Percentiles rank a stretch among this genome's conserved stretches.
phyloP scores from a whole-genome alignment of 2,329 filamentous ascomycete species.

The Talaromyces sp. region DNA sequence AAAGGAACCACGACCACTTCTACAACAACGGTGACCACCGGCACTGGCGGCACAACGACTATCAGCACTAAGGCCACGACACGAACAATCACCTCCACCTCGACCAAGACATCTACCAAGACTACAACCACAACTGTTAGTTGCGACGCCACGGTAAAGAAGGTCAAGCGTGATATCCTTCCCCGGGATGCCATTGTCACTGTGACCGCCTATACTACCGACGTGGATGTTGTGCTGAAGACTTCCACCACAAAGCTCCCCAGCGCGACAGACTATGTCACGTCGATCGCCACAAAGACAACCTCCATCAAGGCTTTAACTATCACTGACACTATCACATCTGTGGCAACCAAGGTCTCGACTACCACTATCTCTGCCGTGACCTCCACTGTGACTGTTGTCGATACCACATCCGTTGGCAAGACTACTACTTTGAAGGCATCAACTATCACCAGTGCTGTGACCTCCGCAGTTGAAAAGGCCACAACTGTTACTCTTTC shows the following conservation, averaged over 20 bases:
- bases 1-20: constrained; percentile 7
- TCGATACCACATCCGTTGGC: constrained; percentile 26
- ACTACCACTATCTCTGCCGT: constrained; percentile 5
- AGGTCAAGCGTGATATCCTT: constrained; percentile 4
- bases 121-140: constrained; percentile 14
- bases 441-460: constrained; percentile 17
- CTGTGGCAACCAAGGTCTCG: background rate
- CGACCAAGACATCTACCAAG: constrained; percentile 11
- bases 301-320: constrained; percentile 1
- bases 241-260: constrained; percentile 2
- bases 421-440: constrained; percentile 26
- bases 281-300: constrained; percentile 5
- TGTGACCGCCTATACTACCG: constrained; percentile 3
- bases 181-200: background rate
- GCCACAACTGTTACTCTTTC: constrained; percentile 11
- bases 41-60: constrained; percentile 5
- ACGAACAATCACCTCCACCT: constrained; percentile 12
- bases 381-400: background rate
- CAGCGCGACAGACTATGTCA: constrained; percentile 1
- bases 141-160: constrained; percentile 20
- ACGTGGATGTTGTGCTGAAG: constrained; percentile 2
- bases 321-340: constrained; percentile 3
- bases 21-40: background rate
- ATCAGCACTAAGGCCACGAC: constrained; percentile 38
- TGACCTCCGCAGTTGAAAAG: constrained; percentile 13